A percentile compares a stretch with the other conserved stretches of the same genome.
These are phyloP conservation scores for Verbascum thapsus DNA, from an alignment of 257 asterid genomes.

Conservation along the genomic window DNA sequence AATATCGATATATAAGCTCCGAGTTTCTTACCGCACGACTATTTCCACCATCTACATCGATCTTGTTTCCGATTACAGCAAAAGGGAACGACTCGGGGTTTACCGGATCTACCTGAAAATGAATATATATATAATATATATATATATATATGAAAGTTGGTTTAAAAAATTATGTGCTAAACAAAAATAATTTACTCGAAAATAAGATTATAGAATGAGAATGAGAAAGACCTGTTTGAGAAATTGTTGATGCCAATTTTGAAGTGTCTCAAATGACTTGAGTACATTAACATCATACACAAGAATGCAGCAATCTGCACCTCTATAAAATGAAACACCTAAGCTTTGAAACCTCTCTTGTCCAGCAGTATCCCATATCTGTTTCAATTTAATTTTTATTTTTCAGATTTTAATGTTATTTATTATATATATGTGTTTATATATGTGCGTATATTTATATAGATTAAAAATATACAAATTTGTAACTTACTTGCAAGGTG, in stretches of 20 bases:
- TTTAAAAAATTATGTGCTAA: too few relatives aligned
- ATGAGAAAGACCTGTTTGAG: constrained; percentile 59
- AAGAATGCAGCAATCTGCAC: constrained; percentile 92
- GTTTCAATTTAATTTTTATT: not conserved
- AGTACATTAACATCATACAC: constrained; percentile 71
- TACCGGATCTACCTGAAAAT: constrained; percentile 56
- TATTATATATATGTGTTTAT: too few relatives aligned
- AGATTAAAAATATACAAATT: not conserved
- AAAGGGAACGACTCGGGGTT: constrained; percentile 77
- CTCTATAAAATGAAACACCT: constrained; percentile 84
- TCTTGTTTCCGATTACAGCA: constrained; percentile 84
- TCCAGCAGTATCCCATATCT: constrained; percentile 98
- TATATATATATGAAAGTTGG: not conserved
- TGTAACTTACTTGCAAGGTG: constrained; percentile 70
- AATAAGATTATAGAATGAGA: not conserved
- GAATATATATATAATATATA: not conserved
- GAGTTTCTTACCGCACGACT: constrained; percentile 56
- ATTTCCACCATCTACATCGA: constrained; percentile 68
- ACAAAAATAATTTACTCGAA: too few relatives aligned
- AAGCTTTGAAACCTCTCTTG: constrained; percentile 89
- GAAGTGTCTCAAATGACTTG: constrained; percentile 84
- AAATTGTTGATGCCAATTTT: constrained; percentile 73
- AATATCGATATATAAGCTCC: too few relatives aligned
- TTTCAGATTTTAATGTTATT: too few relatives aligned
- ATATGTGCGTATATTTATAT: not conserved